Percentiles rank a stretch among this genome's conserved stretches.
Evolutionary conservation across 257 asterid species (phyloP).

Genomic region (Paulownia fortunei): DNA sequence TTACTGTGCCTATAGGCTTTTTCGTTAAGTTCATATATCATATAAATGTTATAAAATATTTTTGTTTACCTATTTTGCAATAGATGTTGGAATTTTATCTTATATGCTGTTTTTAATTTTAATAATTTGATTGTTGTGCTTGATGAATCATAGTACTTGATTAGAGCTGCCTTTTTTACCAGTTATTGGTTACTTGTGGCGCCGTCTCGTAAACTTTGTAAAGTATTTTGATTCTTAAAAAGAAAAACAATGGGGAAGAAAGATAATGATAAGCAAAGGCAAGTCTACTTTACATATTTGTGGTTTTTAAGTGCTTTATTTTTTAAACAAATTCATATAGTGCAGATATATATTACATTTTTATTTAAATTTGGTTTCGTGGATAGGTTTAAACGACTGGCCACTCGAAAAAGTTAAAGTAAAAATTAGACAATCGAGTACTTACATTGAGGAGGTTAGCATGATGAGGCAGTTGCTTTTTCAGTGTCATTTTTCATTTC

Average conservation of each 20-base stretch:
- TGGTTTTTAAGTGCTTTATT: neutral
- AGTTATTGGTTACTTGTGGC: neutral
- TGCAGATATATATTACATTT: neutral
- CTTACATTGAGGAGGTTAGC: neutral
- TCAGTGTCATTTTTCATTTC: neutral
- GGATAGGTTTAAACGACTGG: neutral
- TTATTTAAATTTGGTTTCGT: neutral
- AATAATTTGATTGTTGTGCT: neutral
- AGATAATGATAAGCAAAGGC: neutral
- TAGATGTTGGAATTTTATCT: neutral
- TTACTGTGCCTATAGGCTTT: neutral
- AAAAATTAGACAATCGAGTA: neutral
- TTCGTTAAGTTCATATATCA: neutral
- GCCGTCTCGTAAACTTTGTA: neutral
- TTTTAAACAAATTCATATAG: neutral
- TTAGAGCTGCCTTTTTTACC: neutral
- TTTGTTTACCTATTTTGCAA: neutral
- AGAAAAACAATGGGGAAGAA: neutral
- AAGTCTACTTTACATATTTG: conserved; percentile 7
- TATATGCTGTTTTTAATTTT: conserved; percentile 1
- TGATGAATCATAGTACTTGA: neutral
- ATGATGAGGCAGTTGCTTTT: neutral
- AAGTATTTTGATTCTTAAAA: neutral
- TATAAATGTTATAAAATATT: neutral
- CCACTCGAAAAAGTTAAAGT: neutral